phyloP scores from a whole-genome alignment of 1,284 basidiomycete genomes.

The Cutaneotrichosporon spelunceum region DNA sequence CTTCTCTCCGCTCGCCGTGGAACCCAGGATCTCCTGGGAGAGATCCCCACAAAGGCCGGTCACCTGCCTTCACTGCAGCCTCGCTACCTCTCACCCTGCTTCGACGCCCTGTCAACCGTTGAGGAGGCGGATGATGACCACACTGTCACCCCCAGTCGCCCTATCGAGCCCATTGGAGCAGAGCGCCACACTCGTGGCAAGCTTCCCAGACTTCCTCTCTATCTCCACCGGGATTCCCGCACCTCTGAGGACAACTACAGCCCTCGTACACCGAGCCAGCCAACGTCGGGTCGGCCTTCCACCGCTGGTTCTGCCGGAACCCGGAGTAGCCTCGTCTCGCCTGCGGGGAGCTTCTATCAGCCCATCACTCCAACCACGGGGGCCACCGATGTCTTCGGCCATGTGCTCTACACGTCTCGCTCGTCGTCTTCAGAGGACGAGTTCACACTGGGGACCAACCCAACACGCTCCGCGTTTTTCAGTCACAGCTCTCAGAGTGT shows the following conservation, averaged over 20 bases:
- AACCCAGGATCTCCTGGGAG: not conserved
- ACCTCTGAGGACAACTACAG: not conserved
- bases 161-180: conserved; percentile 17
- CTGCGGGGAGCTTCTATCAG: not conserved
- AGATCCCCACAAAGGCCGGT: not conserved
- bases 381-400: not conserved
- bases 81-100: not conserved
- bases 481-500: not conserved
- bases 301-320: not conserved
- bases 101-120: conserved; percentile 10
- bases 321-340: not conserved
- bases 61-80: not conserved
- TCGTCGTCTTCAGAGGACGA: not conserved
- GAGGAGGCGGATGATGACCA: conserved; percentile 9
- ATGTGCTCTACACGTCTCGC: not conserved
- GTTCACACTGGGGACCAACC: not conserved
- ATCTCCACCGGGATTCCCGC: not conserved
- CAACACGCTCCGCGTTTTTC: not conserved
- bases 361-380: not conserved
- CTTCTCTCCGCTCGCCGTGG: not conserved
- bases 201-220: not conserved
- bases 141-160: not conserved
- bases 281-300: not conserved
- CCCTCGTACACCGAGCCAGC: not conserved
- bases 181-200: conserved; percentile 1